phyloP scores from a whole-genome alignment of 768 basidiomycete genomes.

The Coprinopsis sp. region DNA sequence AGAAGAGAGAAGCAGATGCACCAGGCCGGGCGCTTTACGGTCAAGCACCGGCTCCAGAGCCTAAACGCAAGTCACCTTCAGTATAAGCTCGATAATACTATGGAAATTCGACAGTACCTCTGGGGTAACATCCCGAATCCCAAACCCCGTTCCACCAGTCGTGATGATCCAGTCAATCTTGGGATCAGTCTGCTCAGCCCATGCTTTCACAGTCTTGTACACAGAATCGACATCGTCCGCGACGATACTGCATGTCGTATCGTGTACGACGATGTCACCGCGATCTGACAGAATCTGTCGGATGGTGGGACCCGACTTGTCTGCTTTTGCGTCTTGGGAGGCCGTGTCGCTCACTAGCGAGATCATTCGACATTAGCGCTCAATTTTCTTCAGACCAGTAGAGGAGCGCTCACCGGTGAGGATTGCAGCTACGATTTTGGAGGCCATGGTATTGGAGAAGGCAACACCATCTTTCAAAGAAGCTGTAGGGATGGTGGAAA shows the following conservation, averaged over 20 bases:
- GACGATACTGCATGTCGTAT: constrained; percentile 41
- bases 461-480: background rate
- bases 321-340: constrained; percentile 39
- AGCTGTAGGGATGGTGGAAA: background rate
- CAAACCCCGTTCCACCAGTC: constrained; percentile 87
- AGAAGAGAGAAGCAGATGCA: constrained; percentile 63
- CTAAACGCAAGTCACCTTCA: too few relatives aligned
- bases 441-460: background rate
- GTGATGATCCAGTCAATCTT: constrained; percentile 74
- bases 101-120: constrained; percentile 45
- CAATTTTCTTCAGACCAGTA: too few relatives aligned
- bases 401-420: constrained; percentile 15
- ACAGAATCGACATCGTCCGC: constrained; percentile 62
- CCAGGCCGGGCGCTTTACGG: constrained; percentile 64
- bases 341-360: constrained; percentile 70
- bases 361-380: background rate
- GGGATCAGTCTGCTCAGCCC: constrained; percentile 31
- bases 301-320: constrained; percentile 66
- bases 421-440: constrained; percentile 15
- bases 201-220: constrained; percentile 39
- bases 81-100: background rate
- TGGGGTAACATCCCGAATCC: constrained; percentile 74
- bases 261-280: constrained; percentile 17
- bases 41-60: constrained; percentile 62
- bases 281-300: constrained; percentile 39